These are phyloP conservation scores for Codiaeum variegatum DNA, from an alignment of 441 rosid genomes.

Conservation along the genomic window DNA sequence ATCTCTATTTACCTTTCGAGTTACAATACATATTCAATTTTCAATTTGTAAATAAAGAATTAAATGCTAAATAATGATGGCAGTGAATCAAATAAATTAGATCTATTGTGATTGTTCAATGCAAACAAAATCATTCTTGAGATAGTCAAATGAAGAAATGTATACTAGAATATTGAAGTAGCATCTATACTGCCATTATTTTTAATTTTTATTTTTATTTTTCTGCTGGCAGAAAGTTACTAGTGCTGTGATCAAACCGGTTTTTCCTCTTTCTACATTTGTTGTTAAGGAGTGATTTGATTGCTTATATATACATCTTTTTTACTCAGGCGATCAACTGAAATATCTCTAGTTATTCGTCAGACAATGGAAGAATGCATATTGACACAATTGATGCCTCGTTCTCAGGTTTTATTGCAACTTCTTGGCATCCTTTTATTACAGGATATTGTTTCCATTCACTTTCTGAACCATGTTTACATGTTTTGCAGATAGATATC, in stretches of 20 bases:
- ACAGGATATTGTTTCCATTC: not conserved
- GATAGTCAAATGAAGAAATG: not conserved
- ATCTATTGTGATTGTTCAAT: no score
- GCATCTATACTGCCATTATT: not conserved
- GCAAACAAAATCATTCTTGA: not conserved
- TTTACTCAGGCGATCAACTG: constrained; percentile 71
- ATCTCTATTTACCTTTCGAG: not conserved
- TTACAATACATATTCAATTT: not conserved
- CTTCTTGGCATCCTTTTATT: not conserved
- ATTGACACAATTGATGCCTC: constrained; percentile 77
- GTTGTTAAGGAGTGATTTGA: not conserved
- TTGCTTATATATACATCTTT: constrained; percentile 4
- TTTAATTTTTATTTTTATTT: not conserved
- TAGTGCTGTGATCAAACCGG: not conserved
- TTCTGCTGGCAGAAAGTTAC: not conserved
- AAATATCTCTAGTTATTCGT: constrained; percentile 85
- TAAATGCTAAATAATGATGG: no score
- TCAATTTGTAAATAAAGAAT: not conserved
- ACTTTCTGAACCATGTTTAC: constrained; percentile 6
- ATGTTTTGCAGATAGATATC: constrained; percentile 70
- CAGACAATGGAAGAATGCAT: constrained; percentile 94
- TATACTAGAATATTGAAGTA: not conserved
- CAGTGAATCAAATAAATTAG: no score
- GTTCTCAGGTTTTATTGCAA: constrained; percentile 65
- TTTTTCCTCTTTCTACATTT: not conserved